Evolutionary conservation across 768 basidiomycete genomes (phyloP).

Genomic region (Russula dissimulans): DNA sequence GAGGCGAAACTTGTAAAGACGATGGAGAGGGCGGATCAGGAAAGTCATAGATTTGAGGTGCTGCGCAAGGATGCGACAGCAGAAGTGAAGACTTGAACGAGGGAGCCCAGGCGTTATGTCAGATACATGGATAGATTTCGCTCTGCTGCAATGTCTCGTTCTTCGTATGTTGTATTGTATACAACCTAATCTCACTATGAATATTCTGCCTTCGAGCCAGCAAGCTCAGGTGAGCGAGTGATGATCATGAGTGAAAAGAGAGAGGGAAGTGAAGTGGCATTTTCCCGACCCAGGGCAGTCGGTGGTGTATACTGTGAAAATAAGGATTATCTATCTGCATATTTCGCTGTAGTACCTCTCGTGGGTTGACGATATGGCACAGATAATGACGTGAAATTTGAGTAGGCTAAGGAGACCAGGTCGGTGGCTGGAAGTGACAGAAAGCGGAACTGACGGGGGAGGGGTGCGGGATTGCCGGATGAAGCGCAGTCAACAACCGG

Average conservation of each 20-base stretch:
- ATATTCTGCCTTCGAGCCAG: background rate
- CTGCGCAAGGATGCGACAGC: constrained; percentile 27
- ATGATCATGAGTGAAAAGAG: background rate
- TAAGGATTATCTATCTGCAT: background rate
- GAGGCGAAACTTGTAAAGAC: constrained; percentile 54
- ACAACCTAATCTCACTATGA: constrained; percentile 3
- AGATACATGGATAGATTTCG: background rate
- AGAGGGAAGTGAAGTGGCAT: too few relatives aligned
- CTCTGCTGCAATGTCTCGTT: constrained; percentile 3
- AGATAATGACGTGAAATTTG: background rate
- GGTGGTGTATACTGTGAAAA: too few relatives aligned
- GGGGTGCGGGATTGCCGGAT: background rate
- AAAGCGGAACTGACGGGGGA: background rate
- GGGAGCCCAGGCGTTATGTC: background rate
- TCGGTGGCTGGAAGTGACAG: background rate
- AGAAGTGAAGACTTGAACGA: constrained; percentile 4
- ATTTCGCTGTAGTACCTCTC: background rate
- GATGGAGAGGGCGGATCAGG: constrained; percentile 50
- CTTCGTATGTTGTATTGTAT: constrained; percentile 5
- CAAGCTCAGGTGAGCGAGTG: background rate
- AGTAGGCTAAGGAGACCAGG: background rate
- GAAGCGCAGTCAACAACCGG: too few relatives aligned
- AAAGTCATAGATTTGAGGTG: constrained; percentile 45
- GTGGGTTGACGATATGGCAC: background rate
- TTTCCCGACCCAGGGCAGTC: background rate